A percentile compares a stretch with the other conserved stretches of the same genome.
phyloP scores from a whole-genome alignment of 1,139 yeast genomes.

The Pichia sp. region DNA sequence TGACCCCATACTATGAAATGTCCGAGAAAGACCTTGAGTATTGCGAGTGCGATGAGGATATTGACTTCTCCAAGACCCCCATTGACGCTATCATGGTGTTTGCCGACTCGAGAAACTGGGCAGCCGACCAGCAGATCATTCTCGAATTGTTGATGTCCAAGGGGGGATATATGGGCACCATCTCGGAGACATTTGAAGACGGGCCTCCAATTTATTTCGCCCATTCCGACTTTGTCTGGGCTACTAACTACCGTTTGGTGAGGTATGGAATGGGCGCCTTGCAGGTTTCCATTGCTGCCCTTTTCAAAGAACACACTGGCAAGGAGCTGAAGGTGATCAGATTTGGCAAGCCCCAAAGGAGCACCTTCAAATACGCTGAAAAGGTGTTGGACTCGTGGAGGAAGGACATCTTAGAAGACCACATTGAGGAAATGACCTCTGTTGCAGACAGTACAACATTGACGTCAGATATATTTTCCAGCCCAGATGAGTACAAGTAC shows the following conservation, averaged over 20 bases:
- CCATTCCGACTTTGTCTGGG: slow-evolving; percentile 86
- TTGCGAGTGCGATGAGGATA: slow-evolving; percentile 46
- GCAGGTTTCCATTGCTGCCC: slow-evolving; percentile 79
- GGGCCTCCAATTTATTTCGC: slow-evolving; percentile 84
- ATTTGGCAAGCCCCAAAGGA: slow-evolving; percentile 83
- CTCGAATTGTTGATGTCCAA: slow-evolving; percentile 70
- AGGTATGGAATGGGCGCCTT: slow-evolving; percentile 90
- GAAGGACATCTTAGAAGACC: slow-evolving; percentile 69
- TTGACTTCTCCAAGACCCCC: slow-evolving; percentile 58
- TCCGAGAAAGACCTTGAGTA: slow-evolving; percentile 63
- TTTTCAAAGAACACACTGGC: slow-evolving; percentile 78
- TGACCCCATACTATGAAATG: slow-evolving; percentile 72
- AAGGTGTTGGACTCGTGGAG: slow-evolving; percentile 75
- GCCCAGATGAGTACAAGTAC: slow-evolving; percentile 14
- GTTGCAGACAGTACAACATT: slow-evolving; percentile 20
- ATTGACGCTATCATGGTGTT: slow-evolving; percentile 74
- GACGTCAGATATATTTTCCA: slow-evolving; percentile 17
- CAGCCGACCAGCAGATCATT: slow-evolving; percentile 84
- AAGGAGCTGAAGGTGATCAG: slow-evolving; percentile 69
- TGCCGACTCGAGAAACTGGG: slow-evolving; percentile 87
- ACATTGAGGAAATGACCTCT: slow-evolving; percentile 52
- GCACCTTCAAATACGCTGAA: slow-evolving; percentile 76
- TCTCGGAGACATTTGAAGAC: slow-evolving; percentile 61
- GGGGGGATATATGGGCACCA: slow-evolving; percentile 79
- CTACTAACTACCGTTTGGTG: slow-evolving; percentile 73